Evolutionary conservation across 2,329 filamentous ascomycete species (phyloP), one percentile per base, ranked within the genome.

Genomic region (Sporothrix pallida): DNA sequence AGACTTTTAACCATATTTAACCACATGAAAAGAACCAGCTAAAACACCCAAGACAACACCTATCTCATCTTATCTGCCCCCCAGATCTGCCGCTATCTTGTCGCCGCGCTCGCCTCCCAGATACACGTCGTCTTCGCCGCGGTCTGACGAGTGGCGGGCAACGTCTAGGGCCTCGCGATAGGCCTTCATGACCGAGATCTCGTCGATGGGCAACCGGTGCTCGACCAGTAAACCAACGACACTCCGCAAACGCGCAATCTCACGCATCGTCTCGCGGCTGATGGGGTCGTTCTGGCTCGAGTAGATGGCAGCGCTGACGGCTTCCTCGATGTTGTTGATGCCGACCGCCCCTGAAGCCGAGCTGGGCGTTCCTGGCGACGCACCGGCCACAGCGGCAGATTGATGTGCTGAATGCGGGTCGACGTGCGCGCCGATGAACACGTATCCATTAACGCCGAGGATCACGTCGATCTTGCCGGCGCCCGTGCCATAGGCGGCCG

Each of bases 251-350:
- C 95, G 87, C 17, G 93, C 91, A 82, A 99, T 98, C 85, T 98
- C 96, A 75, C 91, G 89, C 85, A 96, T 90, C 17, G 94, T 95
- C 69, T 90, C 89, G 1, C 89, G 84, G 26, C 89, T 85, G 76
- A 99, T 94, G 73, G 89, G 87, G 80, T 98, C 95, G 80, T 99
- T 99, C 84, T 98, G 94, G 80, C 93, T 97, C 72, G 93, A 96
- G 83, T 99, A 99, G 78, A 97, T 94, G 72, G 91, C 93, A 78
- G 90, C 90, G 76, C 91, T 94, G 23, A 96, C 92, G 77, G 86
- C 90, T 83, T 99, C 96, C 81, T 98, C 96, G 81, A 98, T 88
- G 77, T 93, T 89, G 71, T 94, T 97, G 79, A 98, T 93, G 84
- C 89, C 80, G 26, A 76, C 58, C 15, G 60, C 50, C 17, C 70